Percentiles rank a stretch among this genome's conserved stretches.
Conservation (phyloP, 257 asterid species). For the Solanum paucissectum region DNA sequence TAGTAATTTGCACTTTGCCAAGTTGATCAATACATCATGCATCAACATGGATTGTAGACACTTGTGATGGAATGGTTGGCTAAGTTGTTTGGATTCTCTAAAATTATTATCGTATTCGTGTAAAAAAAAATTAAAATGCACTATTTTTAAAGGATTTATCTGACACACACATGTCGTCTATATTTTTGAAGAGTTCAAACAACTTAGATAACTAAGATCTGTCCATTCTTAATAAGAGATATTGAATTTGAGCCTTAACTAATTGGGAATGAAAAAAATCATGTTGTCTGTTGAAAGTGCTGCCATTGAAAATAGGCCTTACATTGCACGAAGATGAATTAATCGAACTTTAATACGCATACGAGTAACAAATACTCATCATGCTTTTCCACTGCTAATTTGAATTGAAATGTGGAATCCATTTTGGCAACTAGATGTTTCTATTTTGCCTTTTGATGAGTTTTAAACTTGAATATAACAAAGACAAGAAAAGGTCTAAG, state of each 20-base stretch:
- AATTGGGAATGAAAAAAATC: neutral
- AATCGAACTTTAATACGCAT: neutral
- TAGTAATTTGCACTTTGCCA: neutral
- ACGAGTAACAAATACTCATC: neutral
- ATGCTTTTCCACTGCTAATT: neutral
- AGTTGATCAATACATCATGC: neutral
- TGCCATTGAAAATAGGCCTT: neutral
- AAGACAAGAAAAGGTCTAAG: neutral
- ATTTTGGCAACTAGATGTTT: neutral
- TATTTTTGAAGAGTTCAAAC: too few relatives aligned
- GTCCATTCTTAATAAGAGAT: neutral
- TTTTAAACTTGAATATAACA: neutral
- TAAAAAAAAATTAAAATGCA: too few relatives aligned
- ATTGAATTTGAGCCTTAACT: neutral
- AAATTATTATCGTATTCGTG: neutral
- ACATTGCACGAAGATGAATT: accelerated
- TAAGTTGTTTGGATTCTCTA: neutral
- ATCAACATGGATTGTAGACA: neutral
- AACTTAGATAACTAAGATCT: neutral
- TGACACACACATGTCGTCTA: too few relatives aligned
- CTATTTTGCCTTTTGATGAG: neutral
- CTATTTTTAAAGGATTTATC: too few relatives aligned
- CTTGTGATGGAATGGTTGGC: neutral
- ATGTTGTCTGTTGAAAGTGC: accelerated
- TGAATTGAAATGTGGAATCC: neutral